These are phyloP conservation scores for Thoreauomyces humboldtii DNA, from an alignment of 192 early-diverging fungal genomes.

Conservation along the genomic window DNA sequence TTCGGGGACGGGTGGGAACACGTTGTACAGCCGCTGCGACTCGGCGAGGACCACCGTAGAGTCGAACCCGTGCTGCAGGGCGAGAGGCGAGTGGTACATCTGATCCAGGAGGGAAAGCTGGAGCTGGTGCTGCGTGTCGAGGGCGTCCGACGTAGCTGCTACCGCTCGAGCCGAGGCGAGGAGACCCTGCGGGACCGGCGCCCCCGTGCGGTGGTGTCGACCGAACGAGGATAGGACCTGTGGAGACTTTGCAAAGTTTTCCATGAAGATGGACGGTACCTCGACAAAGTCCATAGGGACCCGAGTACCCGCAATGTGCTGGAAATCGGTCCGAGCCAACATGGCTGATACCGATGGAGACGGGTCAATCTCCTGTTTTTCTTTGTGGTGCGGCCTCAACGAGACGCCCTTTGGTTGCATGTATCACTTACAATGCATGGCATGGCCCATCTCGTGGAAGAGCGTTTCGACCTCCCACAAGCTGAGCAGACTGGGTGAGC, in stretches of 20 bases:
- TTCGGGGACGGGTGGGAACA: constrained; percentile 68
- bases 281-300: constrained; percentile 97
- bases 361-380: too few relatives aligned
- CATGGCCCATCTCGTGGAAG: constrained; percentile 99
- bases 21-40: constrained; percentile 59
- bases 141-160: constrained; percentile 39
- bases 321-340: constrained; percentile 91
- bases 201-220: constrained; percentile 69
- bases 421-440: constrained; percentile 77
- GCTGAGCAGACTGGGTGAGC: constrained; percentile 62
- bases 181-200: constrained; percentile 48
- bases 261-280: constrained; percentile 94
- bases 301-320: constrained; percentile 94
- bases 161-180: constrained; percentile 7
- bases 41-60: constrained; percentile 55
- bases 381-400: too few relatives aligned
- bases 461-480: constrained; percentile 89
- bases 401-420: too few relatives aligned
- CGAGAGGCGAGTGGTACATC: constrained; percentile 69
- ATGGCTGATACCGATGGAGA: constrained; percentile 70
- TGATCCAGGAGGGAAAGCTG: constrained; percentile 92
- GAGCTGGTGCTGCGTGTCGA: constrained; percentile 85
- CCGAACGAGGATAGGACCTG: constrained; percentile 73
- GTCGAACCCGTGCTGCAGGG: constrained; percentile 45
- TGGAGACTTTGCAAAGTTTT: constrained; percentile 79